Evolutionary conservation across 371 early-diverging fungal species (phyloP).

Genomic region (Synchytrium microbalum): DNA sequence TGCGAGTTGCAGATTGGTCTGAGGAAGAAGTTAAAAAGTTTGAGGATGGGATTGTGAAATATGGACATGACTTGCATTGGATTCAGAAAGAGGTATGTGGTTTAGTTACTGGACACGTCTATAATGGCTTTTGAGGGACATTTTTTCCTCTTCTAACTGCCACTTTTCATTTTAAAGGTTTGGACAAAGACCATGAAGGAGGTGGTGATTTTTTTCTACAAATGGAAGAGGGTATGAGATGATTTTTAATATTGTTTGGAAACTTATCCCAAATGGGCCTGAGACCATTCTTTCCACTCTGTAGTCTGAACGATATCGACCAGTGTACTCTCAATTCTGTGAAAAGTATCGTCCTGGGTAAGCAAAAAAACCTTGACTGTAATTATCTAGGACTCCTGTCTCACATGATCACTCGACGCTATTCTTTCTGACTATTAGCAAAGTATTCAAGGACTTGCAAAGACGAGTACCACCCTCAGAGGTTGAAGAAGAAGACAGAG

Average conservation of each 20-base stretch:
- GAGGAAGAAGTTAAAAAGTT: constrained; percentile 51
- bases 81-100: constrained; percentile 45
- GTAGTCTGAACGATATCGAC: constrained; percentile 58
- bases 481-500: too few relatives aligned
- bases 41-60: constrained; percentile 56
- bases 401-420: too few relatives aligned
- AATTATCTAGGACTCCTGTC: too few relatives aligned
- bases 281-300: too few relatives aligned
- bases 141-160: too few relatives aligned
- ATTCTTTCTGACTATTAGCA: too few relatives aligned
- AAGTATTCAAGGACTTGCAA: too few relatives aligned
- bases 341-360: constrained; percentile 60
- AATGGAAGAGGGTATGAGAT: constrained; percentile 66
- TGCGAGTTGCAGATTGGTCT: constrained; percentile 56
- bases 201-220: constrained; percentile 60
- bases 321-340: constrained; percentile 64
- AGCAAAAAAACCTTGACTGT: constrained; percentile 8
- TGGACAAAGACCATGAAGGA: constrained; percentile 54
- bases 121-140: constrained; percentile 11
- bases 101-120: too few relatives aligned
- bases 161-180: too few relatives aligned
- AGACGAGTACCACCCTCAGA: too few relatives aligned
- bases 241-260: too few relatives aligned
- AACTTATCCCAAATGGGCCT: too few relatives aligned
- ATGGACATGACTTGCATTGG: constrained; percentile 62